Evolutionary conservation across 225 moss, liverwort and hornwort species (phyloP), one percentile per base, ranked within the genome.

Genomic region (Physcomitrellopsis africana): DNA sequence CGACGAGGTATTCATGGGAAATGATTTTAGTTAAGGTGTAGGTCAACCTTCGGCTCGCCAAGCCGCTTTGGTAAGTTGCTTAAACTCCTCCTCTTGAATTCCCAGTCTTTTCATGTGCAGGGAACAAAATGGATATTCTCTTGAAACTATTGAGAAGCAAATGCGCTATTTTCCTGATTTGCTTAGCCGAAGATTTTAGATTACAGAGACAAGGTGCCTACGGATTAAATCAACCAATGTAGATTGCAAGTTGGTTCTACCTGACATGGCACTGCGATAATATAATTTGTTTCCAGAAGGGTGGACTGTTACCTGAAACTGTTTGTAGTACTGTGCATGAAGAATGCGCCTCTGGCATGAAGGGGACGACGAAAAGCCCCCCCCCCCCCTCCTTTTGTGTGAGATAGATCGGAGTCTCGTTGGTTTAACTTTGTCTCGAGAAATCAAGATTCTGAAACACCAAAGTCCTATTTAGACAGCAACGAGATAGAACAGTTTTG

Each of bases 11-110:
- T 85, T 72, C n/a, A 65, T 90, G 79, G 90, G 90, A 24, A 90
- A 90, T 48, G 87, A 85, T 3, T 66, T 80, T 18, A 85, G 83
- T 73, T 64, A 85, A 47, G 90, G 87, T 60, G 63, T 90, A 24
- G 90, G 90, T 70, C 90, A 90, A 72, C 87, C 90, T 74, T 87
- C 90, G 8, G 87, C 90, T 23, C 85, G 90, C 17, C 87, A 87
- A 80, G 90, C 90, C 52, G 90, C 90, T 56, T 76, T 90, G 85
- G 96, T 93, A 56, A 75, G 79, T 42, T 73, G 57, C 63, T 74
- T 63, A 18, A 17, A 60, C 48, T 22, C 51, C 37, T 22, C 10
- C 24, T 24, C 24, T 24, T 24, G 24, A 24, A 24, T 24, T 24
- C 24, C 24, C 24, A 24, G 1, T 24, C 24, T 24, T 24, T 24